Conservation (phyloP, 768 basidiomycete species). For the Pulveroboletus ravenelii region DNA sequence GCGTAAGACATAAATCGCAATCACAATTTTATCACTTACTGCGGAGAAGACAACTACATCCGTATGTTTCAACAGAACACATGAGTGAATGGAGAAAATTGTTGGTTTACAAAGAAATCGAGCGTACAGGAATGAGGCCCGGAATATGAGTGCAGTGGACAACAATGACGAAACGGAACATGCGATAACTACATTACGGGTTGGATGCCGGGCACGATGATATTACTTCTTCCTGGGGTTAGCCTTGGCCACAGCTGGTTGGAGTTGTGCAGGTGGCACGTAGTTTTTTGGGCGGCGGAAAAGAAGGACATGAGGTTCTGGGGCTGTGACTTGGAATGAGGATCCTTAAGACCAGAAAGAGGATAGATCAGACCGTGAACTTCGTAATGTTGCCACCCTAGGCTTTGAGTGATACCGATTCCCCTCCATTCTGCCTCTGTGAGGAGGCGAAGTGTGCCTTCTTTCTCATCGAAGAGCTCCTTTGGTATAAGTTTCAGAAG, state of each 20-base stretch:
- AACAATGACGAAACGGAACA: conserved; percentile 20
- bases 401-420: conserved; percentile 92
- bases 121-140: conserved; percentile 8
- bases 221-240: conserved; percentile 42
- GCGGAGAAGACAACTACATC: conserved; percentile 5
- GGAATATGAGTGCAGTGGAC: conserved; percentile 16
- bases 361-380: conserved; percentile 68
- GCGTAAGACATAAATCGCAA: conserved; percentile 4
- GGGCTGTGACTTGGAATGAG: conserved; percentile 46
- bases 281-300: conserved; percentile 81
- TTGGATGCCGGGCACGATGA: conserved; percentile 3
- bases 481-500: conserved; percentile 93
- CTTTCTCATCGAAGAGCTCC: conserved; percentile 71
- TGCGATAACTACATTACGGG: conserved; percentile 16
- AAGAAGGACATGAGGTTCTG: conserved; percentile 90
- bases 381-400: conserved; percentile 97
- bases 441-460: conserved; percentile 76
- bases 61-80: conserved; percentile 6
- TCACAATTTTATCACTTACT: conserved; percentile 10
- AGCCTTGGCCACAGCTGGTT: conserved; percentile 33
- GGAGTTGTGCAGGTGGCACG: conserved; percentile 47
- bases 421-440: conserved; percentile 91
- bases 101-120: conserved; percentile 7
- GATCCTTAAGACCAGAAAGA: background rate
- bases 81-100: conserved; percentile 2